Percentiles rank a stretch among this genome's conserved stretches.
phyloP scores from a whole-genome alignment of 116 monocot species.

The Posidonia oceanica region DNA sequence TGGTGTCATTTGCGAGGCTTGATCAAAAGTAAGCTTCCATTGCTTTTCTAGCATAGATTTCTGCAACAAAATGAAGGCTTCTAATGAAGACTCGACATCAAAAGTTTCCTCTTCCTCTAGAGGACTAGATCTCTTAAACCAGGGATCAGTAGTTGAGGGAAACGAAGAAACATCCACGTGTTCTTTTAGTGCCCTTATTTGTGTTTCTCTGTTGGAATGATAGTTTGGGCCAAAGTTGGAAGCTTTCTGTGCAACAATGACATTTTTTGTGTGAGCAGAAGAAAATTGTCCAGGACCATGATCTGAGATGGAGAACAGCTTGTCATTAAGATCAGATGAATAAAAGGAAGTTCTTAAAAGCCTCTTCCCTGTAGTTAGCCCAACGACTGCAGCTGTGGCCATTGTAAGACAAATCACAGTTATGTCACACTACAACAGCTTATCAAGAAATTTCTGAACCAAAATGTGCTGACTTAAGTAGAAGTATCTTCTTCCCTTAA shows the following conservation, averaged over 20 bases:
- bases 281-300: constrained; percentile 28
- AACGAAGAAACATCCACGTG: constrained; percentile 22
- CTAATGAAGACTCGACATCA: constrained; percentile 61
- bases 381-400: constrained; percentile 73
- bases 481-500: too few species aligned
- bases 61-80: constrained; percentile 67
- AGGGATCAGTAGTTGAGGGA: constrained; percentile 13
- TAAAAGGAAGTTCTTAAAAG: constrained; percentile 64
- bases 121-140: constrained; percentile 12
- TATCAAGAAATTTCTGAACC: not conserved
- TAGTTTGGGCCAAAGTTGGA: constrained; percentile 36
- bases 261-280: constrained; percentile 16
- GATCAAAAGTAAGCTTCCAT: constrained; percentile 67
- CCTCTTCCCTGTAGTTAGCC: constrained; percentile 63
- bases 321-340: constrained; percentile 55
- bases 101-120: constrained; percentile 1
- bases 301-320: constrained; percentile 30
- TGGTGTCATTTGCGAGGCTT: constrained; percentile 9
- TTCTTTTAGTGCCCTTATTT: constrained; percentile 48
- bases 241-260: constrained; percentile 32
- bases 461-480: too few species aligned
- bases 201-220: constrained; percentile 30
- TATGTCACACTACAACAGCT: constrained; percentile 1
- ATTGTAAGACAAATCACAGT: constrained; percentile 18
- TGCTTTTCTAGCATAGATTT: constrained; percentile 96